These are phyloP conservation scores for Pythium pyrilobum DNA, from an alignment of 352 stramenopile species.

Conservation along the genomic window DNA sequence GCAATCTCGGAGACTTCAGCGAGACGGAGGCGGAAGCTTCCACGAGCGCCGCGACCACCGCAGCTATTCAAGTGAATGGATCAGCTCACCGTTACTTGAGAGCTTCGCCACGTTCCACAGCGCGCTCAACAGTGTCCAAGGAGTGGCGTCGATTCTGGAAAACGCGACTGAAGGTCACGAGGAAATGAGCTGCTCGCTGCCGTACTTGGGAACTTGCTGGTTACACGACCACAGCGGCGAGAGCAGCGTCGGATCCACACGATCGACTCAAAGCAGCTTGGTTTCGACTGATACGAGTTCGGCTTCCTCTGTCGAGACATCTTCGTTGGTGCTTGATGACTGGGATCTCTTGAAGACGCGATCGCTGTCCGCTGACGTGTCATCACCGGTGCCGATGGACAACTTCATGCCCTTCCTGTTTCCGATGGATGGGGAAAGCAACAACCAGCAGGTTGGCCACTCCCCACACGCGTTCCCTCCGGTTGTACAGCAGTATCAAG, in stretches of 20 bases:
- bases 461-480: no score
- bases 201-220: constrained; percentile 19
- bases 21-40: constrained; percentile 5
- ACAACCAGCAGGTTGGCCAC: background rate
- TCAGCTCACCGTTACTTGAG: constrained; percentile 18
- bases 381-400: constrained; percentile 11
- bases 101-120: constrained; percentile 18
- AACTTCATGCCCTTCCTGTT: constrained; percentile 22
- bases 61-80: constrained; percentile 16
- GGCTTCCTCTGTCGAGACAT: background rate
- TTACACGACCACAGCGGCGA: constrained; percentile 12
- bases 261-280: constrained; percentile 7
- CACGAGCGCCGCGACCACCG: constrained; percentile 14
- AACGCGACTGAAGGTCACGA: background rate
- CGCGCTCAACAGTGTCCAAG: constrained; percentile 8
- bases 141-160: background rate
- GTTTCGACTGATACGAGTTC: background rate
- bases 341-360: constrained; percentile 16
- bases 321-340: constrained; percentile 10
- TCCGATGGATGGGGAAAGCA: constrained; percentile 14
- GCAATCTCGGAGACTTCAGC: constrained; percentile 3
- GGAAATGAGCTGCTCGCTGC: constrained; percentile 9
- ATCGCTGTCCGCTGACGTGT: constrained; percentile 11
- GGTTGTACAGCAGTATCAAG: no score
- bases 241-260: constrained; percentile 1